Percentiles rank a stretch among this genome's conserved stretches.
phyloP scores from a whole-genome alignment of 1,284 basidiomycete genomes.

The Thecaphora thlaspeos region DNA sequence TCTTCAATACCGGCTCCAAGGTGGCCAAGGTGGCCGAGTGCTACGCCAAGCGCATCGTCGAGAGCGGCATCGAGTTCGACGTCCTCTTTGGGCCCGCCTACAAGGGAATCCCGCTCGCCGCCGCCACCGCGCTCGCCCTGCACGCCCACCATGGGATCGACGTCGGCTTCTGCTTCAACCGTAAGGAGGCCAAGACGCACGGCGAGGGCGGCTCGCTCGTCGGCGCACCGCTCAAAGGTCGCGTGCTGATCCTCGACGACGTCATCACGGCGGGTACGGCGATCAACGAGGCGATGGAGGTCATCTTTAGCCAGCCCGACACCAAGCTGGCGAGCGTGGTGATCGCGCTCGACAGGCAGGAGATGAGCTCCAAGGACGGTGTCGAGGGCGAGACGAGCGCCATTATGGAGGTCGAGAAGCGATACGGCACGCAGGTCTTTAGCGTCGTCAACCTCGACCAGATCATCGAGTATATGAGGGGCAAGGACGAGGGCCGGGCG shows the following conservation, averaged over 20 bases:
- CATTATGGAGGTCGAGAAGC: conserved; percentile 73
- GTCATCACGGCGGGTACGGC: conserved; percentile 84
- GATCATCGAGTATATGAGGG: conserved; percentile 78
- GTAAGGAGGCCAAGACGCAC: conserved; percentile 94
- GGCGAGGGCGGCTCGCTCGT: conserved; percentile 95
- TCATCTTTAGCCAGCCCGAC: conserved; percentile 35
- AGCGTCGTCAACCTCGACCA: conserved; percentile 81
- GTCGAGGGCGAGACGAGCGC: conserved; percentile 27
- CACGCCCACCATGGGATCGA: conserved; percentile 66
- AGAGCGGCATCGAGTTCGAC: conserved; percentile 66
- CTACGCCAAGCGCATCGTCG: conserved; percentile 75
- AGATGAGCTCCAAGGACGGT: conserved; percentile 68
- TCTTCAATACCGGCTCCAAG: conserved; percentile 76
- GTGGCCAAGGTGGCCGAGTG: conserved; percentile 78
- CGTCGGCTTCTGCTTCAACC: conserved; percentile 84
- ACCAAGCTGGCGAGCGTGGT: conserved; percentile 76
- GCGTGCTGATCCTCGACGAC: conserved; percentile 81
- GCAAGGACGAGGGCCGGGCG: conserved; percentile 63
- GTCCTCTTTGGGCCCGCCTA: conserved; percentile 96
- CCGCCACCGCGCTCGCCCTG: conserved; percentile 78
- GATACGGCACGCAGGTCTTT: conserved; percentile 69
- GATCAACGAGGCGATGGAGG: conserved; percentile 54
- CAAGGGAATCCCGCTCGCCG: conserved; percentile 94
- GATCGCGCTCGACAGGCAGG: conserved; percentile 84
- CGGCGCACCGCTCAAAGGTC: conserved; percentile 75